Evolutionary conservation across 768 basidiomycete species (phyloP).

Genomic region (Russula earlei): DNA sequence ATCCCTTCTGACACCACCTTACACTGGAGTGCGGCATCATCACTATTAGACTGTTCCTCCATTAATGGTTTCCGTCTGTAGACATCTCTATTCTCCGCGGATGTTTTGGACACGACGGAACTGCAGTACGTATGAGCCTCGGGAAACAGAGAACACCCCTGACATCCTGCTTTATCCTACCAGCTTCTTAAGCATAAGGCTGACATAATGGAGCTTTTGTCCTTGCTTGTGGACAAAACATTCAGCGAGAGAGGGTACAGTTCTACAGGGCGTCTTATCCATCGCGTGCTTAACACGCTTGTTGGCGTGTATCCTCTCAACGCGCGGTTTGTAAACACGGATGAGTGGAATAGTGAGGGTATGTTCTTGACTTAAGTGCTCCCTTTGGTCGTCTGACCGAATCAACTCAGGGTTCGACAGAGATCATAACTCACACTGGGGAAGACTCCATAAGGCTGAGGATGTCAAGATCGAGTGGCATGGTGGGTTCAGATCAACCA

Average conservation of each 20-base stretch:
- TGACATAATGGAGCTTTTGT: conserved; percentile 52
- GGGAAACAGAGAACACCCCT: neutral
- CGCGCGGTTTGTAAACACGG: conserved; percentile 68
- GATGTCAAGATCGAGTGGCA: conserved; percentile 89
- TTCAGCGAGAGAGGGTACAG: conserved; percentile 86
- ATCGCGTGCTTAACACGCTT: conserved; percentile 65
- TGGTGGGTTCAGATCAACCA: conserved; percentile 33
- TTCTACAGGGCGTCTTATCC: conserved; percentile 67
- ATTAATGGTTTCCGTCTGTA: conserved; percentile 24
- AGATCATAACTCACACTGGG: conserved; percentile 67
- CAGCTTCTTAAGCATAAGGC: conserved; percentile 60
- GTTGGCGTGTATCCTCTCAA: conserved; percentile 70
- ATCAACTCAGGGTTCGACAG: conserved; percentile 44
- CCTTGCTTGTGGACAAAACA: conserved; percentile 63
- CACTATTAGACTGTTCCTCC: conserved; percentile 21
- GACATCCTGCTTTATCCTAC: conserved; percentile 22
- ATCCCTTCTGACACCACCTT: conserved; percentile 81
- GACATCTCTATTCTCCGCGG: conserved; percentile 79
- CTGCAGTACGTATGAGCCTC: conserved; percentile 36
- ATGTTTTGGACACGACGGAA: conserved; percentile 66
- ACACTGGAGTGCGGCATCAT: conserved; percentile 71
- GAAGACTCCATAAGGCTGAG: conserved; percentile 61
- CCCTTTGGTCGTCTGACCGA: neutral
- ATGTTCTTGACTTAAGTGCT: conserved; percentile 18
- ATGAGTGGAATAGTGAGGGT: conserved; percentile 76